Evolutionary conservation across 345 rosid genomes (phyloP), one percentile per base, ranked within the genome.

Genomic region (Adansonia digitata): DNA sequence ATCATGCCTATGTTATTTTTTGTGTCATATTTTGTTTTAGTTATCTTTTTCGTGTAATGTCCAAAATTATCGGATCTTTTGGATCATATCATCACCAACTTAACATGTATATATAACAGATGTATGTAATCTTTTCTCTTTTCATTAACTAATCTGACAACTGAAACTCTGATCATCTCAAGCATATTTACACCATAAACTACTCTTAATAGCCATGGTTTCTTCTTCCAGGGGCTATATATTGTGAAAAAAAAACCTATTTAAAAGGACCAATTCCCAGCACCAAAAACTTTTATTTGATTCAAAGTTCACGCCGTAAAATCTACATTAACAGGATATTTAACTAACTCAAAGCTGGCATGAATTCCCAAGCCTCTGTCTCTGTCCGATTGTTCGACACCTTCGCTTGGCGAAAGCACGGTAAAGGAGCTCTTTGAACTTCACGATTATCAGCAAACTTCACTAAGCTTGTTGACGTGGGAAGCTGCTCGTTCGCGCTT

Each of bases 361-460:
- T 4, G 98, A 95, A 60, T 94, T 93, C 34, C 99, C 99, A 24
- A 95, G 94, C 89, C 98, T 93, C 89, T 74, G 96, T 51, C 87
- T 87, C 92, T 85, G 93, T 55, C 92, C 92, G 66, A 80, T 10
- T n/a, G 90, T 86, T 51, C 83, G 84, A 3, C 89, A 88, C 82
- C 90, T 90, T 29, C 98, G 88, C 55, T 83, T 85, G 0, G 79
- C 87, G 52, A 91, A 93, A 66, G 93, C 98, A 13, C 92, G 94
- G 55, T 65, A 43, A 69, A 95, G 88, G 62, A 91, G 82, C 74
- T 88, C 97, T 72, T 84, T 90, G 76, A 91, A 91, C 85, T 82
- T 93, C 63, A 91, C 94, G 71, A 91, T 60, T 84, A 79, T 95
- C 97, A 14, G 94, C 88, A 65, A 93, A 81, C 85, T 91, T 84